Conservation (phyloP, 1,284 basidiomycete species). For the Amylostereum chailletii region DNA sequence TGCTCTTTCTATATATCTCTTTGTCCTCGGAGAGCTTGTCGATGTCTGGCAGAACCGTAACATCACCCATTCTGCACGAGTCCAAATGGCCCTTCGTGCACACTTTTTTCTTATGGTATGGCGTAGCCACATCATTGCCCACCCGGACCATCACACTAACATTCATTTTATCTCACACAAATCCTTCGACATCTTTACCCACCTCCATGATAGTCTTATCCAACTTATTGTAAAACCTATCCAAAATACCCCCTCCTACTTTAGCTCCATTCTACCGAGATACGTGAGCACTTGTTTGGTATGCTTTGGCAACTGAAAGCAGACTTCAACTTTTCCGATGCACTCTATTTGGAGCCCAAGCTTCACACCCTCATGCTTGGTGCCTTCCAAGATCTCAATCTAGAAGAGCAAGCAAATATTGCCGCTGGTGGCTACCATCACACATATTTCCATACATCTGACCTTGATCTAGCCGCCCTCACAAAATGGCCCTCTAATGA, state of each 20-base stretch:
- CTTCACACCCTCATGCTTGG: conserved; percentile 13
- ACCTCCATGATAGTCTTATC: conserved; percentile 23
- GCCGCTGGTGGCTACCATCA: conserved; percentile 20
- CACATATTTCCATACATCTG: conserved; percentile 9
- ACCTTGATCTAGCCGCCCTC: conserved; percentile 14
- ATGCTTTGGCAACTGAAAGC: conserved; percentile 17
- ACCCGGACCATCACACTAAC: conserved; percentile 13
- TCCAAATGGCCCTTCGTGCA: conserved; percentile 22
- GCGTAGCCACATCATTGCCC: conserved; percentile 14
- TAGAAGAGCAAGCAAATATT: conserved; percentile 9
- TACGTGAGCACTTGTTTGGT: conserved; percentile 29
- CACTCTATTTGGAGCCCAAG: conserved; percentile 22
- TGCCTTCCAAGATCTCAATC: conserved; percentile 10
- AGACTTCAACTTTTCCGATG: conserved; percentile 24
- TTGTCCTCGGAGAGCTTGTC: conserved; percentile 26
- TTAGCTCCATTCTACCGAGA: conserved; percentile 32
- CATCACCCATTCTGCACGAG: conserved; percentile 20
- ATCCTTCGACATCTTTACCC: conserved; percentile 21
- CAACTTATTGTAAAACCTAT: conserved; percentile 20
- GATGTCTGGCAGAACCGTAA: conserved; percentile 28
- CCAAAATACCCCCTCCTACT: conserved; percentile 22
- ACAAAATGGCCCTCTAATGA: conserved; percentile 7
- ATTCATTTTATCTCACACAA: conserved; percentile 26
- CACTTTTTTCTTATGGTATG: conserved; percentile 24
- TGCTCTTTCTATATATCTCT: conserved; percentile 23